Evolutionary conservation across 1,284 basidiomycete genomes (phyloP).

Genomic region (Golubevia sp.): DNA sequence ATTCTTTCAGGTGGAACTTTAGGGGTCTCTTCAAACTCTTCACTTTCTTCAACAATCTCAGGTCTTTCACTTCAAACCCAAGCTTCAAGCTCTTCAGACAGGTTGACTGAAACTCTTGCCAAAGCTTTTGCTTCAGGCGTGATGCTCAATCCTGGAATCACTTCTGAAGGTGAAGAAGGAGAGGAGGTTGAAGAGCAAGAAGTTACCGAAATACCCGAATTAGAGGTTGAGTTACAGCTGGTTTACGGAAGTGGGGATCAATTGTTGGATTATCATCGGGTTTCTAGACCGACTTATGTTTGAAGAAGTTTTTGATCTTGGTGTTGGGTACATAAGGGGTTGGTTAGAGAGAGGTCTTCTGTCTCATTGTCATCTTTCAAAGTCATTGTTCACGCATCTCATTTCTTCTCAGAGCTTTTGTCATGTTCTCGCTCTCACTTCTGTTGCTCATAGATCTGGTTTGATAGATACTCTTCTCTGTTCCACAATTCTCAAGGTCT

Average conservation of each 20-base stretch:
- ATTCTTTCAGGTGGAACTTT: slow-evolving; percentile 12
- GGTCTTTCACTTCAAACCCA: neutral
- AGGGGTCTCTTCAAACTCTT: slow-evolving; percentile 4
- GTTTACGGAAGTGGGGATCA: slow-evolving; percentile 44
- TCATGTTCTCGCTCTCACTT: too few relatives aligned
- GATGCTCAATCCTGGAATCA: slow-evolving; percentile 13
- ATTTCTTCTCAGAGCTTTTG: too few relatives aligned
- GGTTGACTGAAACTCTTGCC: neutral
- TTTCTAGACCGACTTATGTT: slow-evolving; percentile 34
- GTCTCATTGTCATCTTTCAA: too few relatives aligned
- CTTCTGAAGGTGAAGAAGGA: neutral
- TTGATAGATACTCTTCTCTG: too few relatives aligned
- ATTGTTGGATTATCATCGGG: slow-evolving; percentile 45
- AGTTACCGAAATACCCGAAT: slow-evolving; percentile 29
- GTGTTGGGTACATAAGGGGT: too few relatives aligned
- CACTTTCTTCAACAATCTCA: slow-evolving; percentile 3
- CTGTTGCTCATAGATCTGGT: too few relatives aligned
- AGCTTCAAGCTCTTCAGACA: neutral
- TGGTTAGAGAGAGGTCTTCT: too few relatives aligned
- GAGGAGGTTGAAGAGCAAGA: slow-evolving; percentile 20
- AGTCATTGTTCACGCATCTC: too few relatives aligned
- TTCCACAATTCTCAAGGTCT: too few relatives aligned
- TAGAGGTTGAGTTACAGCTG: slow-evolving; percentile 32
- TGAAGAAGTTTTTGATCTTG: neutral
- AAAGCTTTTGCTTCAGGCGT: neutral